phyloP scores from a whole-genome alignment of 495 filamentous ascomycete species.

The Antarctomyces pellizariae region DNA sequence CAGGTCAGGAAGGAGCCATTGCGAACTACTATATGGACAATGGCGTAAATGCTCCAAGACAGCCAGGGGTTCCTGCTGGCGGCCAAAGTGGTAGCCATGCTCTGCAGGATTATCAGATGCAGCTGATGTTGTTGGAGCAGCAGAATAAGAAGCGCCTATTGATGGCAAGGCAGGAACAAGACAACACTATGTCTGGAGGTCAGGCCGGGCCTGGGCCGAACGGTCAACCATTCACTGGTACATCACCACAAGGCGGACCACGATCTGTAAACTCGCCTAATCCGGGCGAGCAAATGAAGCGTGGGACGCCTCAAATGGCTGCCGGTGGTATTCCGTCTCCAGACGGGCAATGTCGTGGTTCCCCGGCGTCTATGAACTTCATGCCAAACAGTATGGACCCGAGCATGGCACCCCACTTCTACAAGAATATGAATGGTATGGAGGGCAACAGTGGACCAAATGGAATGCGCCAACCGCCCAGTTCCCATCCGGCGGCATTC shows the following conservation, averaged over 20 bases:
- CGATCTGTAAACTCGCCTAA: conserved; percentile 72
- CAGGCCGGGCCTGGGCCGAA: conserved; percentile 23
- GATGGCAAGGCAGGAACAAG: conserved; percentile 94
- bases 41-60: conserved; percentile 26
- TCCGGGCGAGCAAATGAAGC: conserved; percentile 71
- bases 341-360: conserved; percentile 58
- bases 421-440: conserved; percentile 25
- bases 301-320: conserved; percentile 72
- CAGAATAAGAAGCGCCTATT: conserved; percentile 94
- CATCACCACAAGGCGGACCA: conserved; percentile 63
- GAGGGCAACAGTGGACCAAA: conserved; percentile 31
- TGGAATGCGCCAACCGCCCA: conserved; percentile 66
- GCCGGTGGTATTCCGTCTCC: conserved; percentile 57
- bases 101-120: conserved; percentile 97
- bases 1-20: conserved; percentile 41
- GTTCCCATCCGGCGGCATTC: conserved; percentile 52
- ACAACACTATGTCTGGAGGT: conserved; percentile 44
- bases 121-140: conserved; percentile 93
- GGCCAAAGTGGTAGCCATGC: conserved; percentile 62
- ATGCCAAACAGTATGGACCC: conserved; percentile 42
- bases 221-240: conserved; percentile 33
- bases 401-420: conserved; percentile 35
- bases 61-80: conserved; percentile 25
- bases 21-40: conserved; percentile 41
- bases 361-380: conserved; percentile 63